Base-by-base conservation (phyloP, 176 grass and related monocot species). In the Bolboschoenus planiculmis region DNA sequence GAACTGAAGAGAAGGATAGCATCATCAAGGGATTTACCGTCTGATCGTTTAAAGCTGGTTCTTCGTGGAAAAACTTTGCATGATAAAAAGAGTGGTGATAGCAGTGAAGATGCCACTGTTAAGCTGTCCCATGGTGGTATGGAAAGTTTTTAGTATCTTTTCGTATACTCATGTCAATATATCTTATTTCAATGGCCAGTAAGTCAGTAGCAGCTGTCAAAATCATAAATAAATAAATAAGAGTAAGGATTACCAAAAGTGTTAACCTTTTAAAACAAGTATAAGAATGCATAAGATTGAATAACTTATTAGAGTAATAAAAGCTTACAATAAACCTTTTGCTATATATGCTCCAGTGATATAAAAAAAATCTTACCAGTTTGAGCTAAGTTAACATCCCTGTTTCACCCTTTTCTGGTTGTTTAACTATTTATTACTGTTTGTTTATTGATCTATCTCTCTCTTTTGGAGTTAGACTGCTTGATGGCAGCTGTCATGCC, bases 1-100 rank as follows among this genome's bases (percentile, higher is more conserved):
- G 94, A 97, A 83, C 76, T 97, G 48, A 85, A 88, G 64, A 78
- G 33, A 66, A 66, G 86, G 74, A 61, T 97, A 30, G 94, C 91
- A 13, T 79, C 70, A 54, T 75, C 82, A 27, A 84, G 87, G 43
- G 84, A 65, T 75, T 84, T 97, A 56, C 82, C 86, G 4, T 79
- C 87, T 71, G 91, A 85, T 26, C 89, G 91, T 10, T 84, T 97
- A 77, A 92, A 92, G 81, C 79, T 97, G 42, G 84, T 97, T 78
- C 82, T 94, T 36, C 86, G 79, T 16, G 94, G 91, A 58, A 87
- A 60, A 26, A 91, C 86, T 10, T 86, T 97, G 56, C 89, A 77
- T 64, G 78, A 83, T 39, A 85, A 83, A 26, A 76, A 82, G 33
- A 85, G 55, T 43, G 42, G 18, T 43, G 83, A 80, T 20, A 61